Conservation (phyloP, 2,329 filamentous ascomycete genomes). For the Ambrosiella beaveri region DNA sequence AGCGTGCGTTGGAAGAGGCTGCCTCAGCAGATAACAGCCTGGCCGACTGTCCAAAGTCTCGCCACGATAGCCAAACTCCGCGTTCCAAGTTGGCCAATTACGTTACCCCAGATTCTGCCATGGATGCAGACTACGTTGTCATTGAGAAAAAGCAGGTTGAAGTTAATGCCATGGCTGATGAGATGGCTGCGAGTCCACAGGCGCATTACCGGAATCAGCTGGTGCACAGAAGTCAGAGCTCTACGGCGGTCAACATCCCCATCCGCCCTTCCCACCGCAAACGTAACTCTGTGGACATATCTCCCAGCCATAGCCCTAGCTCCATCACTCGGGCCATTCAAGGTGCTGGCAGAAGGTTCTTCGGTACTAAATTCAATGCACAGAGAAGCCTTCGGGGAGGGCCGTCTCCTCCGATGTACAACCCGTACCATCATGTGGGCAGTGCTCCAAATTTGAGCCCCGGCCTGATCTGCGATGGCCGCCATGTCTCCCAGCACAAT, state of each 20-base stretch:
- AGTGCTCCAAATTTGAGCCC: conserved; percentile 36
- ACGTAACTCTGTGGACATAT: conserved; percentile 8
- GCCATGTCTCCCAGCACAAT: conserved; percentile 27
- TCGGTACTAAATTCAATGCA: conserved; percentile 54
- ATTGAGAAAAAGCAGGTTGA: conserved; percentile 92
- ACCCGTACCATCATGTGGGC: conserved; percentile 61
- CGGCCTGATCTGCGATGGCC: conserved; percentile 52
- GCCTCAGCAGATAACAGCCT: not conserved
- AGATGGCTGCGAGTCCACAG: conserved; percentile 69
- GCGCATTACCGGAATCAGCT: conserved; percentile 29
- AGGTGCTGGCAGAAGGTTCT: conserved; percentile 64
- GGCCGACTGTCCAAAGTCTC: not conserved
- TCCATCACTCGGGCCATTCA: conserved; percentile 91
- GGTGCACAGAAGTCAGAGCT: conserved; percentile 15
- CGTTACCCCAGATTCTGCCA: conserved; percentile 71
- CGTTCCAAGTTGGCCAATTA: conserved; percentile 2
- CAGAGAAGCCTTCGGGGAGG: conserved; percentile 44
- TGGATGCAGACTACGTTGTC: conserved; percentile 87
- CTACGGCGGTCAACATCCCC: conserved; percentile 48
- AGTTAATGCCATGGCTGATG: conserved; percentile 92
- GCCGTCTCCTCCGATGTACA: conserved; percentile 60
- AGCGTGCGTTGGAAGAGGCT: conserved; percentile 7
- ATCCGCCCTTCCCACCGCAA: conserved; percentile 49
- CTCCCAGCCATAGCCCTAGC: conserved; percentile 35
- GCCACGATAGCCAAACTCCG: not conserved